Conservation (phyloP, 2,329 filamentous ascomycete genomes). For the Periglandula ipomoeae region DNA sequence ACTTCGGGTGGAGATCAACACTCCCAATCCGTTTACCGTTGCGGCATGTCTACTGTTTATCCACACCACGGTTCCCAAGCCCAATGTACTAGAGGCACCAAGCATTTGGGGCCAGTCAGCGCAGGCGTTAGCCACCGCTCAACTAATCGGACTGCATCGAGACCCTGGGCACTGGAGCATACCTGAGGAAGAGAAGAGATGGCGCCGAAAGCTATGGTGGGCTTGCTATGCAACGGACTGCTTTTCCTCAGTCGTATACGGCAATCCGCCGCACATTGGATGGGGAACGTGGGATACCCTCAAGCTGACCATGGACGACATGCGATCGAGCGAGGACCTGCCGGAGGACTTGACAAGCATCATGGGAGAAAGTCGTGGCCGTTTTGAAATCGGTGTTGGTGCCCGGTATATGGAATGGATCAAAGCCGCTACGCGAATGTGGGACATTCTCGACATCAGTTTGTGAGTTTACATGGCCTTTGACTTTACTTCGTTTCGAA, state of each 20-base stretch:
- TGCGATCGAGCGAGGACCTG: constrained; percentile 32
- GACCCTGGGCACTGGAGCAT: constrained; percentile 34
- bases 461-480: constrained; percentile 17
- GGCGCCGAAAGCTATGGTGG: constrained; percentile 38
- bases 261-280: constrained; percentile 35
- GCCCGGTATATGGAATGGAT: constrained; percentile 28
- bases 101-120: constrained; percentile 33
- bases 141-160: constrained; percentile 35
- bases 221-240: constrained; percentile 30
- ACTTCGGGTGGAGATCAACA: constrained; percentile 35
- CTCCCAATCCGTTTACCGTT: constrained; percentile 33
- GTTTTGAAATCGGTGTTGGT: constrained; percentile 23
- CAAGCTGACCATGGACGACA: constrained; percentile 29
- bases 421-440: constrained; percentile 20
- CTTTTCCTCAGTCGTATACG: constrained; percentile 36
- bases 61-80: constrained; percentile 33
- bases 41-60: constrained; percentile 36
- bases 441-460: constrained; percentile 23
- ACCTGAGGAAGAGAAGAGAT: constrained; percentile 29
- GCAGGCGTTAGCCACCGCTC: constrained; percentile 32
- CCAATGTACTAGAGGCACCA: constrained; percentile 36
- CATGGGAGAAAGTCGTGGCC: constrained; percentile 21
- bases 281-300: constrained; percentile 29
- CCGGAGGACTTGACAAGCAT: constrained; percentile 21
- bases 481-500: no score